Evolutionary conservation across 331 rosid species (phyloP).

Genomic region (Pyrus hybrid): DNA sequence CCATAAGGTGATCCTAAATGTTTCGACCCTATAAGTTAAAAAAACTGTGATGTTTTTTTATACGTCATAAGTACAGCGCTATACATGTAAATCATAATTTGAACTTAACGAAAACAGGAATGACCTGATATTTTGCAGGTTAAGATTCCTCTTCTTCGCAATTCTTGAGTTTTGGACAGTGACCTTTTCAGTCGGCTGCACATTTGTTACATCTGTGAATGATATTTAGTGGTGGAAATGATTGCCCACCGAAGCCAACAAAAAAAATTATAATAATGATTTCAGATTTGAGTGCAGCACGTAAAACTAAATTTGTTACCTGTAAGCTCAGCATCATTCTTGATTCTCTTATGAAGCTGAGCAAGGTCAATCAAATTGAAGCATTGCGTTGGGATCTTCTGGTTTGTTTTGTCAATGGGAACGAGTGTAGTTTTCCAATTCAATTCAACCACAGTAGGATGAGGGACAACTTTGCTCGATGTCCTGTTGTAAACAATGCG

Average conservation of each 20-base stretch:
- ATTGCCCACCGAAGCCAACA: background rate
- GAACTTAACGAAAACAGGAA: too few species aligned
- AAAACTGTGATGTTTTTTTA: background rate
- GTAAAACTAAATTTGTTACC: too few species aligned
- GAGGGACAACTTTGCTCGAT: background rate
- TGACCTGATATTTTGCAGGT: background rate
- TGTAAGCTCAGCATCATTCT: background rate
- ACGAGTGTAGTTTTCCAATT: fast-evolving
- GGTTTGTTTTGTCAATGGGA: too few species aligned
- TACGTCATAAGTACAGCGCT: fast-evolving
- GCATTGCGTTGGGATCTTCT: too few species aligned
- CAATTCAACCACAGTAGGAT: too few species aligned
- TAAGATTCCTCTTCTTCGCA: background rate
- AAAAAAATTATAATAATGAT: too few species aligned
- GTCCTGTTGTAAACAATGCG: fast-evolving
- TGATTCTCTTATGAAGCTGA: too few species aligned
- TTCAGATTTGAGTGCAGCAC: too few species aligned
- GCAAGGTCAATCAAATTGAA: too few species aligned
- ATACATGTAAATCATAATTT: background rate
- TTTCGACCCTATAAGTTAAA: background rate
- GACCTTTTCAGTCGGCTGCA: background rate
- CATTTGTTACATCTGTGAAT: fast-evolving
- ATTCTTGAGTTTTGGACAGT: too few species aligned
- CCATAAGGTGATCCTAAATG: background rate
- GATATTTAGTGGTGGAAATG: background rate